A percentile compares a stretch with the other conserved stretches of the same genome.
These are phyloP conservation scores for Ustilago curta DNA, from an alignment of 1,284 basidiomycete genomes.

Conservation along the genomic window DNA sequence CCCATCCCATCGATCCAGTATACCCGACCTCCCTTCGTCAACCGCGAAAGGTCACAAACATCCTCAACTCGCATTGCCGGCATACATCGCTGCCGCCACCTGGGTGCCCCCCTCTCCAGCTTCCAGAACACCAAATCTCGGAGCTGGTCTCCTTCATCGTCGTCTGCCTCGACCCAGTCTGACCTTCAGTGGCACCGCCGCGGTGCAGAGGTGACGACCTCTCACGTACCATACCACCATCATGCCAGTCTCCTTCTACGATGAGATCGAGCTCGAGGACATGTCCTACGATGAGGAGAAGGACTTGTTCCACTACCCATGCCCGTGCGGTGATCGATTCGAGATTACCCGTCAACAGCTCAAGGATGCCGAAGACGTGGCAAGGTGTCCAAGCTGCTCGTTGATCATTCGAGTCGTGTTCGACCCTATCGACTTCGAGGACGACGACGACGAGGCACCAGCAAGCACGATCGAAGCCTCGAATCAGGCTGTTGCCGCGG, in stretches of 20 bases:
- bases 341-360: slow-evolving; percentile 89
- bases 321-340: slow-evolving; percentile 97
- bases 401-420: slow-evolving; percentile 92
- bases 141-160: slow-evolving; percentile 27
- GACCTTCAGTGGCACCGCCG: slow-evolving; percentile 1
- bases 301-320: slow-evolving; percentile 85
- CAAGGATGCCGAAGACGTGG: slow-evolving; percentile 90
- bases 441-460: slow-evolving; percentile 42
- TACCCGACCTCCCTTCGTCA: slow-evolving; percentile 34
- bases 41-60: slow-evolving; percentile 14
- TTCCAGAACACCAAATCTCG: not conserved
- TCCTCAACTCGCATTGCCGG: not conserved
- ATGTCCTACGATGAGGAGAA: slow-evolving; percentile 67
- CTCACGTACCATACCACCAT: slow-evolving; percentile 2
- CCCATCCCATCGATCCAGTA: slow-evolving; percentile 16
- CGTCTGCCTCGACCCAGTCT: not conserved
- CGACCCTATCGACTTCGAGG: slow-evolving; percentile 79
- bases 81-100: not conserved
- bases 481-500: slow-evolving; percentile 23
- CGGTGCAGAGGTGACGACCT: slow-evolving; percentile 41
- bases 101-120: not conserved
- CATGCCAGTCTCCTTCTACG: slow-evolving; percentile 61
- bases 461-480: slow-evolving; percentile 21
- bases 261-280: slow-evolving; percentile 69
- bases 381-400: slow-evolving; percentile 96